A percentile compares a stretch with the other conserved stretches of the same genome.
phyloP scores from a whole-genome alignment of 1,139 yeast genomes.

The Debaryomycetaceae sp. region DNA sequence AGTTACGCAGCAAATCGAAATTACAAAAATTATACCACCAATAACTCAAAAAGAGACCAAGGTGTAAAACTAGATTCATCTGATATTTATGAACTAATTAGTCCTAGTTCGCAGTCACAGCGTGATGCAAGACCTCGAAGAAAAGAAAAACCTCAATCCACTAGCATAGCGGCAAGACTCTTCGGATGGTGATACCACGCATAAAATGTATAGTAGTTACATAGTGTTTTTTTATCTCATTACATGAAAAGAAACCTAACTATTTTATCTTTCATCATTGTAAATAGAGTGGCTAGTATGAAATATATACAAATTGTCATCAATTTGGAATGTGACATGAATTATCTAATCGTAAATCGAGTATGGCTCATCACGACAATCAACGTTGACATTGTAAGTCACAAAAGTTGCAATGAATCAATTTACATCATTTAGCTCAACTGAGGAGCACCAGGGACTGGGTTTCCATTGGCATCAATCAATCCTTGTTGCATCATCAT shows the following conservation, averaged over 20 bases:
- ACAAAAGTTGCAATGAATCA: constrained; percentile 2
- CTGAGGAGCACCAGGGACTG: constrained; percentile 71
- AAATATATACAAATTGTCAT: background rate
- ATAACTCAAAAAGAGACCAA: background rate
- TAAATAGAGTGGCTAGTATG: constrained; percentile 2
- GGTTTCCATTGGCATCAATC: constrained; percentile 77
- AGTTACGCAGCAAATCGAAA: background rate
- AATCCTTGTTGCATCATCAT: constrained; percentile 75
- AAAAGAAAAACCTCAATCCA: background rate
- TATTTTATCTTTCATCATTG: constrained; percentile 1
- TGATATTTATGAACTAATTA: constrained; percentile 22
- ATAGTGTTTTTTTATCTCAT: constrained; percentile 1
- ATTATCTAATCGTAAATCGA: background rate
- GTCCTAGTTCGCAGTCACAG: constrained; percentile 6
- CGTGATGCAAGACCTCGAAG: background rate
- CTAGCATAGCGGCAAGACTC: constrained; percentile 24
- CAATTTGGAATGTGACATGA: background rate
- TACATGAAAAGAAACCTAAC: constrained; percentile 3
- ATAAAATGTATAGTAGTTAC: too few relatives aligned
- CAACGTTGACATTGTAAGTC: background rate
- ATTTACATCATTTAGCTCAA: constrained; percentile 12
- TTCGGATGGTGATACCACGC: constrained; percentile 33
- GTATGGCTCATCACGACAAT: background rate
- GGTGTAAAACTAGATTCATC: constrained; percentile 15
- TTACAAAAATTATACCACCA: background rate